Base-by-base conservation (phyloP, 768 basidiomycete species). In the Tulasnella sp. region DNA sequence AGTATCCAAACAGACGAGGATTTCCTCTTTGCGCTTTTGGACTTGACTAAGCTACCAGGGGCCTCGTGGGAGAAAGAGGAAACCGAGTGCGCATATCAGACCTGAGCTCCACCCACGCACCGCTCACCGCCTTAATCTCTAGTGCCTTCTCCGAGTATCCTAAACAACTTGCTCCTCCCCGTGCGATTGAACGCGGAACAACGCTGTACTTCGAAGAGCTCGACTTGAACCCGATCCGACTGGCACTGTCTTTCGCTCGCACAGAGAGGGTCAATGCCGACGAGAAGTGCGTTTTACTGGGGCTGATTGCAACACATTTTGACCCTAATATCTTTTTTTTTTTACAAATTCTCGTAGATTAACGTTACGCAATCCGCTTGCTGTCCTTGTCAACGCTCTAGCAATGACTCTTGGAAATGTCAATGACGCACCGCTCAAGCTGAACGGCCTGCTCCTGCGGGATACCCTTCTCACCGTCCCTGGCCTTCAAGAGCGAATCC, bases 1-100 rank as follows among this genome's bases (percentile, higher is more conserved):
- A 98, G 96, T 0, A 92, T 99, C 22, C 96, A 98, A 84, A 90
- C 94, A n/a, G 98, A 99, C 84, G 98, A 99, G 86, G 98, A 99
- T 86, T 92, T 99, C 82, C 85, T 99, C 54, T 98, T 96, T 83
- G 92, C 97, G 0, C 86, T 99, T 14, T 93, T 96, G 83, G 97
- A 99, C 83, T 91, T 99, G 81, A 92, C 93, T 1, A 95, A 97
- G 84, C 92, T 98, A 84, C 92, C 94, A 83, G 96, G 95, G n/a
- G 90, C 92, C 8, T 93, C 94, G 0, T 98, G 97, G 95, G 93
- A 96, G 84, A 90, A 92, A 72, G 91, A 89, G 12, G 84, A 90
- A 48, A 89, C 91, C 82, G 94, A 97, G 96, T 97, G 84, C 85
- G 92, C 85, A 2, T 40, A 41, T 11, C 64, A 6, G 34, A 7